These are phyloP conservation scores for Ramalina peruviana DNA, from an alignment of 495 filamentous ascomycete species.

Conservation along the genomic window DNA sequence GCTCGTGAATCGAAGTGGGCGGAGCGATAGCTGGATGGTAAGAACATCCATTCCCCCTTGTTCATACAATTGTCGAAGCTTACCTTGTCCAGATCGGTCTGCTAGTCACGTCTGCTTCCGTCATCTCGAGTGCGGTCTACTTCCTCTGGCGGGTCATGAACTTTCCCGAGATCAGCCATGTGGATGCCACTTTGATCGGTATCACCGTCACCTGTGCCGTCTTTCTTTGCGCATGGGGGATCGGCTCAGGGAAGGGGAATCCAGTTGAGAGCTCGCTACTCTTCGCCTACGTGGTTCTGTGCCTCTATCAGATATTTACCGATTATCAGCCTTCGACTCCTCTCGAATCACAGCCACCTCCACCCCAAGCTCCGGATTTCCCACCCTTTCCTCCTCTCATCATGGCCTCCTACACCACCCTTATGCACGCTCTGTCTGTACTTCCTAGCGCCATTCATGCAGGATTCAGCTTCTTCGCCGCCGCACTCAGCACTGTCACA, in stretches of 20 bases:
- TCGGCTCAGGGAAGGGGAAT: slow-evolving; percentile 86
- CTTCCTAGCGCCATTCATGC: slow-evolving; percentile 75
- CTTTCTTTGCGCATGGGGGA: slow-evolving; percentile 87
- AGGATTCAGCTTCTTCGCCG: slow-evolving; percentile 71
- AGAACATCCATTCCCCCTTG: slow-evolving; percentile 18
- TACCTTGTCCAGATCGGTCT: slow-evolving; percentile 56
- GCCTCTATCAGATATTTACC: slow-evolving; percentile 98
- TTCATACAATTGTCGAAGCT: not conserved
- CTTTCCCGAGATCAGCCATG: slow-evolving; percentile 83
- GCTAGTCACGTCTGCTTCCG: slow-evolving; percentile 70
- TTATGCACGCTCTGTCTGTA: slow-evolving; percentile 68
- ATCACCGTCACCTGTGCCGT: slow-evolving; percentile 81
- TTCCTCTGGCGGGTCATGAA: slow-evolving; percentile 90
- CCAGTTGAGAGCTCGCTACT: slow-evolving; percentile 90
- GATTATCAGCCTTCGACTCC: slow-evolving; percentile 74
- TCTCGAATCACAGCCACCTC: slow-evolving; percentile 37
- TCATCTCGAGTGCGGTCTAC: slow-evolving; percentile 88
- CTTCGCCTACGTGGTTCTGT: slow-evolving; percentile 92
- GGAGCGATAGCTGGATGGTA: slow-evolving; percentile 96
- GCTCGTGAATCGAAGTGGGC: slow-evolving; percentile 75
- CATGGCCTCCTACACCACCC: slow-evolving; percentile 94
- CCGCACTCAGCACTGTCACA: slow-evolving; percentile 84
- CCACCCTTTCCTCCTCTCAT: slow-evolving; percentile 90
- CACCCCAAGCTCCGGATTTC: slow-evolving; percentile 57
- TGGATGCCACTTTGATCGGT: slow-evolving; percentile 89